Conservation (phyloP, 495 filamentous ascomycete genomes). For the Penicillium tannophilum region DNA sequence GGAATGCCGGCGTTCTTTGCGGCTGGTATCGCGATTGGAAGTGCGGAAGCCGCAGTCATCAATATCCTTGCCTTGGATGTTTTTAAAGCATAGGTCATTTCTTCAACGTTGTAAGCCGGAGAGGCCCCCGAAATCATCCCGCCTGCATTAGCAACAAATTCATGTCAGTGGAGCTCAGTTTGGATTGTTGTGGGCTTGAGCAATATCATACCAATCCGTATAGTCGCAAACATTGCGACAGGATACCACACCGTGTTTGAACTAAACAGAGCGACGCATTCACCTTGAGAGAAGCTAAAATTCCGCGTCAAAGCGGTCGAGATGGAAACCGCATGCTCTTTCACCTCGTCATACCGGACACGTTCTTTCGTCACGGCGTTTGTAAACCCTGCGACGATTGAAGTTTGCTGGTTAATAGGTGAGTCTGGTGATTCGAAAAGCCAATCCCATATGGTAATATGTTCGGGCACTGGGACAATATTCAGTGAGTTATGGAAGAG, state of each 20-base stretch:
- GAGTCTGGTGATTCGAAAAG: conserved; percentile 58
- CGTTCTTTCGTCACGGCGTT: conserved; percentile 58
- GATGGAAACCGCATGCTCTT: conserved; percentile 51
- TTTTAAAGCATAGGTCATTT: conserved; percentile 62
- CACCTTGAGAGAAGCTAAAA: conserved; percentile 48
- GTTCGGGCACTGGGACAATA: conserved; percentile 44
- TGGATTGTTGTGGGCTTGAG: too few relatives aligned
- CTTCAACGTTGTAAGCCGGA: conserved; percentile 62
- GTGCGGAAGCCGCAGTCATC: conserved; percentile 52
- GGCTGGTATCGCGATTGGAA: conserved; percentile 53
- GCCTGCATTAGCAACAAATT: conserved; percentile 17
- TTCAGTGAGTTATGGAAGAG: too few relatives aligned
- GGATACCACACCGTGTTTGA: conserved; percentile 65
- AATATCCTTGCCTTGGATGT: conserved; percentile 45
- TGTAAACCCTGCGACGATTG: conserved; percentile 51
- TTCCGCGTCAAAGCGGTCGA: conserved; percentile 57
- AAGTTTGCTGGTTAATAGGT: conserved; percentile 32
- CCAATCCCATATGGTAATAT: conserved; percentile 61
- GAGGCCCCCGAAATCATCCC: conserved; percentile 54
- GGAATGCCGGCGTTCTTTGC: conserved; percentile 56
- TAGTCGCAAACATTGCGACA: conserved; percentile 56
- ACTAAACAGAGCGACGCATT: conserved; percentile 58
- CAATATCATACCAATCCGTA: conserved; percentile 35
- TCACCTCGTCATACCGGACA: conserved; percentile 55
- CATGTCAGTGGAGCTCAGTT: too few relatives aligned